Conservation (phyloP, 352 stramenopile species). For the Peronospora belbahrii region DNA sequence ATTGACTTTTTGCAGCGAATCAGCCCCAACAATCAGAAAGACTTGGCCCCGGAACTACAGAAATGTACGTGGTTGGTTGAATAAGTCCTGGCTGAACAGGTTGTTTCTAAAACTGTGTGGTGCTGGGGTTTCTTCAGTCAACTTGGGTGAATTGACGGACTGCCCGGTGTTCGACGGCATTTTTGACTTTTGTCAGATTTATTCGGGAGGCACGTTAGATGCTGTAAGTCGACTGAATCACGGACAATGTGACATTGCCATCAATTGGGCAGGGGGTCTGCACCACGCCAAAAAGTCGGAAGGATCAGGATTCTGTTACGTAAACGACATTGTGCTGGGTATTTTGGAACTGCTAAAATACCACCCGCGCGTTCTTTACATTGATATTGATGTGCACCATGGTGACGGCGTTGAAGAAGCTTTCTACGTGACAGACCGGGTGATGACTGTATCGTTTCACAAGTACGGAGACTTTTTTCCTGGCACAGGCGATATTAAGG, state of each 20-base stretch:
- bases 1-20: conserved; percentile 95
- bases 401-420: conserved; percentile 97
- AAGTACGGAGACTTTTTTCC: conserved; percentile 99
- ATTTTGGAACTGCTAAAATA: conserved; percentile 98
- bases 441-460: conserved; percentile 99
- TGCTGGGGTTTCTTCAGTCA: conserved; percentile 58
- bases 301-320: conserved; percentile 93
- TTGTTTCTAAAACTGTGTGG: background rate
- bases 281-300: conserved; percentile 98
- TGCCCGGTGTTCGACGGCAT: conserved; percentile 98
- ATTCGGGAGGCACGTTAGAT: conserved; percentile 94
- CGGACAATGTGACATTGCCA: conserved; percentile 91
- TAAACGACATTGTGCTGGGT: conserved; percentile 98
- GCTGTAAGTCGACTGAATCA: conserved; percentile 96
- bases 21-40: conserved; percentile 91
- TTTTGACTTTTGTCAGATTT: conserved; percentile 98
- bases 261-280: conserved; percentile 97
- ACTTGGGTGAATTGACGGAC: conserved; percentile 94
- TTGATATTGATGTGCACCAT: conserved; percentile 99
- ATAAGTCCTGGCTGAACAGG: background rate
- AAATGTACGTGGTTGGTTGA: conserved; percentile 41
- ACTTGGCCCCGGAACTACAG: conserved; percentile 60
- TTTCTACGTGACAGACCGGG: conserved; percentile 94
- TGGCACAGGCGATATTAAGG: conserved; percentile 90
- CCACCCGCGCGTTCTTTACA: conserved; percentile 96